A percentile compares a stretch with the other conserved stretches of the same genome.
Evolutionary conservation across 2,329 filamentous ascomycete species (phyloP).

Genomic region (Diaporthe capsici): DNA sequence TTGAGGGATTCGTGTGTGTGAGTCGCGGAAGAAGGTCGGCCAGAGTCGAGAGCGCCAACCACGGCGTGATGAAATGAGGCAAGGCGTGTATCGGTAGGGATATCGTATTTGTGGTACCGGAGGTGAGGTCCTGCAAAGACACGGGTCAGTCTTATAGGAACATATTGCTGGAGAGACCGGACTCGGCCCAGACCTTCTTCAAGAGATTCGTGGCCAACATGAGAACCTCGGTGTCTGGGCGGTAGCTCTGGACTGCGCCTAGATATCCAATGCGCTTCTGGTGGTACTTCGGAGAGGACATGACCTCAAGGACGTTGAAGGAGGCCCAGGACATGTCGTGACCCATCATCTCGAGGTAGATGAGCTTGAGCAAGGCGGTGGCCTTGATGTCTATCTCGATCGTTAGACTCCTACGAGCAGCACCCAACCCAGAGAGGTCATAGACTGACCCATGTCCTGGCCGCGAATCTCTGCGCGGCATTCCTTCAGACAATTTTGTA

Average conservation of each 20-base stretch:
- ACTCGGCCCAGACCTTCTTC: slow-evolving; percentile 78
- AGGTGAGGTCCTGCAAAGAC: slow-evolving; percentile 75
- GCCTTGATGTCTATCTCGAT: slow-evolving; percentile 84
- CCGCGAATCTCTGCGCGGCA: slow-evolving; percentile 93
- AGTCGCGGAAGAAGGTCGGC: slow-evolving; percentile 89
- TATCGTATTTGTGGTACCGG: slow-evolving; percentile 81
- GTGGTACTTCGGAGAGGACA: slow-evolving; percentile 94
- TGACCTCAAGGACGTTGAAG: slow-evolving; percentile 98
- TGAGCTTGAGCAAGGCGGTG: slow-evolving; percentile 92
- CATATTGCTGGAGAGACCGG: background rate
- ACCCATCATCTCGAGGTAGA: slow-evolving; percentile 99
- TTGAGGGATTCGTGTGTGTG: slow-evolving; percentile 85
- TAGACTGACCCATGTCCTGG: slow-evolving; percentile 86
- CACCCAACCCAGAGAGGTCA: background rate
- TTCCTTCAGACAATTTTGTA: slow-evolving; percentile 93
- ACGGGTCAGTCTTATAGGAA: slow-evolving; percentile 42
- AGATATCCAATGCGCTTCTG: slow-evolving; percentile 97
- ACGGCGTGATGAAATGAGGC: slow-evolving; percentile 95
- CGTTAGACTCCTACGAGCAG: background rate
- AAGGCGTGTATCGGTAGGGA: slow-evolving; percentile 89
- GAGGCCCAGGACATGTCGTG: slow-evolving; percentile 99
- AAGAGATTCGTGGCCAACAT: slow-evolving; percentile 97
- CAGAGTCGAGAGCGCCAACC: slow-evolving; percentile 89
- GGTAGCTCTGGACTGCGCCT: slow-evolving; percentile 95
- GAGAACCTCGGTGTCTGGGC: slow-evolving; percentile 94